These are phyloP conservation scores for Pseudogymnoascus sp. DNA, from an alignment of 2,329 filamentous ascomycete species.

Conservation along the genomic window DNA sequence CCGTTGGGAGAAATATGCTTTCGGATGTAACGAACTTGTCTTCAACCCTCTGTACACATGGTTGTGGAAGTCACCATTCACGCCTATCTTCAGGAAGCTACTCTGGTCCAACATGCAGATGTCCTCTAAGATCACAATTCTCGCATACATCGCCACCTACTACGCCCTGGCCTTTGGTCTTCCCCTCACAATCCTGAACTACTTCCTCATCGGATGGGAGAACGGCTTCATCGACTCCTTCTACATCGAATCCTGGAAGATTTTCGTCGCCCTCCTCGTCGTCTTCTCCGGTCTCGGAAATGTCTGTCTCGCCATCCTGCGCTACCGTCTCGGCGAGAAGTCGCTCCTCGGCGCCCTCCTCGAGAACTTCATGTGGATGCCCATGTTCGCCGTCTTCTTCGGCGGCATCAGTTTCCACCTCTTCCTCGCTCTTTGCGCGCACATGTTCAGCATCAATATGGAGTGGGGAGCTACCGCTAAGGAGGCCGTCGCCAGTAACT, in stretches of 20 bases:
- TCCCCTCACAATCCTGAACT: conserved; percentile 61
- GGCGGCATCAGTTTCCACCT: conserved; percentile 38
- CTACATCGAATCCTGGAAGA: conserved; percentile 60
- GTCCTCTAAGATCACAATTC: conserved; percentile 62
- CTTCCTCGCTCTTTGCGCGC: conserved; percentile 34
- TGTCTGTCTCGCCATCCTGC: conserved; percentile 48
- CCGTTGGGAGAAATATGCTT: conserved; percentile 68
- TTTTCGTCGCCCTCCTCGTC: conserved; percentile 55
- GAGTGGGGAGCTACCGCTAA: conserved; percentile 50
- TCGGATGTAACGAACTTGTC: conserved; percentile 63
- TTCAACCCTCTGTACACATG: conserved; percentile 61
- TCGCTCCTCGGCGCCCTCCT: conserved; percentile 41
- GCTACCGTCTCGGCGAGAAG: conserved; percentile 53
- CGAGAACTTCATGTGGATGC: conserved; percentile 49
- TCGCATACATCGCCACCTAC: conserved; percentile 56
- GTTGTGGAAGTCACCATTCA: conserved; percentile 56
- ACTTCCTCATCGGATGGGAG: conserved; percentile 65
- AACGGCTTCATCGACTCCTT: conserved; percentile 59
- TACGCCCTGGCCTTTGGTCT: conserved; percentile 62
- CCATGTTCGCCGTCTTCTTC: conserved; percentile 36
- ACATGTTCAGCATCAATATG: conserved; percentile 39
- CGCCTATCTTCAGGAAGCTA: conserved; percentile 55
- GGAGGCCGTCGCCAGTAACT: conserved; percentile 48
- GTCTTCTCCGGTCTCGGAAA: conserved; percentile 59
- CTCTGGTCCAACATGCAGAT: conserved; percentile 53